Evolutionary conservation across 345 rosid species (phyloP).

Genomic region (Sapria himalayana): DNA sequence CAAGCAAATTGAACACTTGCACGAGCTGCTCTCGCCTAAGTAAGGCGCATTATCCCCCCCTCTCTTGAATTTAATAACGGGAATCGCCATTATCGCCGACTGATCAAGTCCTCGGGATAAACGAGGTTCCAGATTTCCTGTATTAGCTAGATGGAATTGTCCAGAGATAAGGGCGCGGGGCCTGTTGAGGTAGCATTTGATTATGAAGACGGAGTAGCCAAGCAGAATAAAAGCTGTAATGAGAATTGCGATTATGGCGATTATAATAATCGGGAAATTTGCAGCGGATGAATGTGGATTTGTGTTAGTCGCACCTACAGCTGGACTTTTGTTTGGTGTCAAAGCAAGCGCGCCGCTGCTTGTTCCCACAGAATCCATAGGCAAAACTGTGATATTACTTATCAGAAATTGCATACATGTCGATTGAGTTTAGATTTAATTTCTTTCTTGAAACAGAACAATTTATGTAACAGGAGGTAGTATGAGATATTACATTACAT

Average conservation of each 20-base stretch:
- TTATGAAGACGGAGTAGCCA: slow-evolving; percentile 65
- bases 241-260: slow-evolving; percentile 61
- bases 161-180: slow-evolving; percentile 39
- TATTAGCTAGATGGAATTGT: slow-evolving; percentile 39
- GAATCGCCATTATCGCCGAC: slow-evolving; percentile 62
- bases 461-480: too few relatives aligned
- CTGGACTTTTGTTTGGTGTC: slow-evolving; percentile 16
- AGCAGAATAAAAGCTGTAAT: slow-evolving; percentile 70
- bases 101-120: slow-evolving; percentile 55
- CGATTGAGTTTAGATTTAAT: too few relatives aligned
- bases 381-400: too few relatives aligned
- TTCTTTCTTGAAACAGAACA: too few relatives aligned
- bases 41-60: slow-evolving; percentile 10
- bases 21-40: slow-evolving; percentile 18
- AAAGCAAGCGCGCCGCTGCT: slow-evolving; percentile 10
- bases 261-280: slow-evolving; percentile 57
- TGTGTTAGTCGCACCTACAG: slow-evolving; percentile 11
- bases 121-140: slow-evolving; percentile 23
- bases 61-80: slow-evolving; percentile 49
- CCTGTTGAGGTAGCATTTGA: slow-evolving; percentile 83
- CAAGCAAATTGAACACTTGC: slow-evolving; percentile 67
- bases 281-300: slow-evolving; percentile 16
- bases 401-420: too few relatives aligned
- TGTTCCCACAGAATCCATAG: slow-evolving; percentile 27
- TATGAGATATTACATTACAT: too few relatives aligned